Percentiles rank a stretch among this genome's conserved stretches.
These are phyloP conservation scores for Scenedesmus sp. DNA, from an alignment of 163 green algal genomes.

Conservation along the genomic window DNA sequence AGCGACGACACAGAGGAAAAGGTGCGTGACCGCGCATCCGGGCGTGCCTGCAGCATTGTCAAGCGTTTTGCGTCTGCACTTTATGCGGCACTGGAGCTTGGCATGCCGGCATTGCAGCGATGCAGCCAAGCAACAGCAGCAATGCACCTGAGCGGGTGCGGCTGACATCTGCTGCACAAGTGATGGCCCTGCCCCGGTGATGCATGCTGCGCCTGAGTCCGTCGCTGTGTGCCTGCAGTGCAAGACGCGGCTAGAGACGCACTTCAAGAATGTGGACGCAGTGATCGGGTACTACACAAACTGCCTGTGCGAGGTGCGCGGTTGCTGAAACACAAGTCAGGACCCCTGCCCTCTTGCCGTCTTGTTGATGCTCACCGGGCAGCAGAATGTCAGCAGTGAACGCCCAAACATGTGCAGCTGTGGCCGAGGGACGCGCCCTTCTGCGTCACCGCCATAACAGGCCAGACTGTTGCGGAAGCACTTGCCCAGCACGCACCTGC, in stretches of 20 bases:
- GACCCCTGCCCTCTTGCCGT: too few species aligned
- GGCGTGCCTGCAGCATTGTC: too few species aligned
- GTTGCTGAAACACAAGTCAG: too few species aligned
- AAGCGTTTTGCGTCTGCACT: too few species aligned
- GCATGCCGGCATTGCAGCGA: not conserved
- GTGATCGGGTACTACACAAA: conserved; percentile 85
- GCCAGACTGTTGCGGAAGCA: too few species aligned
- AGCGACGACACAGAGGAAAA: conserved; percentile 99
- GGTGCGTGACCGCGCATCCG: conserved; percentile 60
- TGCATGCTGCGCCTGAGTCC: not conserved
- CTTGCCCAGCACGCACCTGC: too few species aligned
- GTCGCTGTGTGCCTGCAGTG: conserved; percentile 51
- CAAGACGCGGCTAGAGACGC: conserved; percentile 76
- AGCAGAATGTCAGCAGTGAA: too few species aligned
- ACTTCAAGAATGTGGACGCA: conserved; percentile 90
- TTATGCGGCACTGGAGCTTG: not conserved
- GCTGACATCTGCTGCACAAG: not conserved
- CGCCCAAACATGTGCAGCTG: too few species aligned
- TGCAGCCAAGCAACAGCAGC: not conserved
- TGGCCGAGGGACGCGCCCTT: too few species aligned
- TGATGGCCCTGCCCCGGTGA: not conserved
- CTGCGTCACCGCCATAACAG: too few species aligned
- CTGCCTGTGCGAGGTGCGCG: conserved; percentile 72
- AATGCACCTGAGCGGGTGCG: not conserved
- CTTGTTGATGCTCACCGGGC: too few species aligned